Percentiles rank a stretch among this genome's conserved stretches.
These are phyloP conservation scores for Cytospora piceicola DNA, from an alignment of 2,329 filamentous ascomycete species.

Conservation along the genomic window DNA sequence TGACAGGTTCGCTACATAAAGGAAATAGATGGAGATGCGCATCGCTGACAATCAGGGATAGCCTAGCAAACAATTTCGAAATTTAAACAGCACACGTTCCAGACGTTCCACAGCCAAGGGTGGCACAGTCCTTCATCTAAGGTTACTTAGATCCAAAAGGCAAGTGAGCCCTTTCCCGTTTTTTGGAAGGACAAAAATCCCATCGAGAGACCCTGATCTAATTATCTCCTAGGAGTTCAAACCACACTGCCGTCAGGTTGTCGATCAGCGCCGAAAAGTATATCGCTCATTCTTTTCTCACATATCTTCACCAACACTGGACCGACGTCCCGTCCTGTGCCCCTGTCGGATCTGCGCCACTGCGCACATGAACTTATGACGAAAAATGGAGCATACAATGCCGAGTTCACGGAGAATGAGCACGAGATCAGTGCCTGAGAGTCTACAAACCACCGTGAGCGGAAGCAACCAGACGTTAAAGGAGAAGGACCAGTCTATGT, in stretches of 20 bases:
- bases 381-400: background rate
- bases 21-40: background rate
- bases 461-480: constrained; percentile 15
- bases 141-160: background rate
- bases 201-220: background rate
- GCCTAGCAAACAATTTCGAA: background rate
- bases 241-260: background rate
- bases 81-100: constrained; percentile 2
- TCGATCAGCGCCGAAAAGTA: background rate
- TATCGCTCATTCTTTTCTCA: background rate
- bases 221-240: background rate
- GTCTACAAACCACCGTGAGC: constrained; percentile 19
- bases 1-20: background rate
- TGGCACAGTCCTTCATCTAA: background rate
- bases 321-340: background rate
- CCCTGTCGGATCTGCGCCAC: background rate
- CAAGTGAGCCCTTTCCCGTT: constrained; percentile 11
- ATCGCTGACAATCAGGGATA: constrained; percentile 20
- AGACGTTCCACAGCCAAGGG: constrained; percentile 5
- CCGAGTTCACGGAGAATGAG: constrained; percentile 9
- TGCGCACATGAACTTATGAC: background rate
- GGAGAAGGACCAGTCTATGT: constrained; percentile 24
- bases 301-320: background rate
- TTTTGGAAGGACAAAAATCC: constrained; percentile 11
- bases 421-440: constrained; percentile 10